Evolutionary conservation across 2,329 filamentous ascomycete genomes (phyloP).

Genomic region (Colletotrichum lentis): DNA sequence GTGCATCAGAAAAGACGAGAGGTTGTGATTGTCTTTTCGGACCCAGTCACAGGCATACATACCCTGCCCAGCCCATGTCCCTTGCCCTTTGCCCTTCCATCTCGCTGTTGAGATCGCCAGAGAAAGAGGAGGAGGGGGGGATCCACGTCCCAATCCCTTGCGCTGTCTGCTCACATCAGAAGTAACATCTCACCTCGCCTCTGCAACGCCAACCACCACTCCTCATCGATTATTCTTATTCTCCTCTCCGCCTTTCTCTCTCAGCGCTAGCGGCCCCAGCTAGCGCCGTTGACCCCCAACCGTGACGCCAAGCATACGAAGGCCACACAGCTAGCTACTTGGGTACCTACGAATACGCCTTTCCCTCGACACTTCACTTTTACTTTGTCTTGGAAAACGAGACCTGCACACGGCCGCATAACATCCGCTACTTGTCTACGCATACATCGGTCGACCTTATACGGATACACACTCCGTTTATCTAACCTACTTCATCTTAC

Average conservation of each 20-base stretch:
- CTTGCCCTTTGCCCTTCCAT: neutral
- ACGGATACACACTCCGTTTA: neutral
- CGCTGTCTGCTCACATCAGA: neutral
- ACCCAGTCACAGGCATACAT: neutral
- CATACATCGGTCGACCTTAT: constrained; percentile 33
- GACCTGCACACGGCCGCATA: constrained; percentile 17
- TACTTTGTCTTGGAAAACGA: neutral
- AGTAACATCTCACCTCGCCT: constrained; percentile 4
- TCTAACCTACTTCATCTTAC: constrained; percentile 20
- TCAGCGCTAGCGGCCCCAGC: constrained; percentile 27
- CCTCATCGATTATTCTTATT: neutral
- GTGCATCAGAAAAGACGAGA: neutral
- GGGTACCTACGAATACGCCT: neutral
- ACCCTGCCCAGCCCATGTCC: neutral
- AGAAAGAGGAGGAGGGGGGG: neutral
- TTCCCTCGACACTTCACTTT: neutral
- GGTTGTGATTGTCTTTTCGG: neutral
- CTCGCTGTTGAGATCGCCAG: neutral
- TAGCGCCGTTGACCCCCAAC: constrained; percentile 33
- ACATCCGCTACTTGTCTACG: neutral
- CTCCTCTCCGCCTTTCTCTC: constrained; percentile 12
- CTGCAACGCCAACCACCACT: constrained; percentile 1
- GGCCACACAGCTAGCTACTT: neutral
- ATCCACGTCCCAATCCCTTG: neutral
- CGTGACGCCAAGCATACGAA: constrained; percentile 30